Evolutionary conservation across 1,284 basidiomycete species (phyloP).

Genomic region (Boletus calvinii): DNA sequence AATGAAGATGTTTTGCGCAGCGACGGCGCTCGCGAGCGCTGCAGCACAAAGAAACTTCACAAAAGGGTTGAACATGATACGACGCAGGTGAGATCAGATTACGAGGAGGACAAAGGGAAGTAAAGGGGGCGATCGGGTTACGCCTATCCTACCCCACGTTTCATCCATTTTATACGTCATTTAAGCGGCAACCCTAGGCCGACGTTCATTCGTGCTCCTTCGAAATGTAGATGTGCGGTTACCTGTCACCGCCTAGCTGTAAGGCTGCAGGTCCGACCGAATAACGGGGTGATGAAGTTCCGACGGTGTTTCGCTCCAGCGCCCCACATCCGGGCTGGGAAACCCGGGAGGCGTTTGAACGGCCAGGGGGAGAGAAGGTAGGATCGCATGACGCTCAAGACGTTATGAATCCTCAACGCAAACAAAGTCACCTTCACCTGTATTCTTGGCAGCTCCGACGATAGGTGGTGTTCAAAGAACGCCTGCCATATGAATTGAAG

Average conservation of each 20-base stretch:
- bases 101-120: too few species aligned
- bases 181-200: too few species aligned
- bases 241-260: too few species aligned
- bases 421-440: too few species aligned
- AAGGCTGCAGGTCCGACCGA: too few species aligned
- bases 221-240: too few species aligned
- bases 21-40: constrained; percentile 13
- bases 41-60: not conserved
- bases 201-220: too few species aligned
- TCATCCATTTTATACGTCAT: not conserved
- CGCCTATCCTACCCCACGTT: not conserved
- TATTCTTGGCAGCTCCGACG: too few species aligned
- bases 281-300: not conserved
- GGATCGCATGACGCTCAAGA: not conserved
- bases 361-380: not conserved
- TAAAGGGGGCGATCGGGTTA: not conserved
- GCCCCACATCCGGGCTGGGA: too few species aligned
- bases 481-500: too few species aligned
- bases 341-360: not conserved
- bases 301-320: not conserved
- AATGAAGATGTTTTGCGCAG: constrained; percentile 44
- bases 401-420: too few species aligned
- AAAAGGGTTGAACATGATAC: constrained; percentile 6
- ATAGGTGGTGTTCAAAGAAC: too few species aligned
- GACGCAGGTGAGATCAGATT: not conserved